Percentiles rank a stretch among this genome's conserved stretches.
Evolutionary conservation across 345 rosid species (phyloP).

Genomic region (Dipteronia dyeriana): DNA sequence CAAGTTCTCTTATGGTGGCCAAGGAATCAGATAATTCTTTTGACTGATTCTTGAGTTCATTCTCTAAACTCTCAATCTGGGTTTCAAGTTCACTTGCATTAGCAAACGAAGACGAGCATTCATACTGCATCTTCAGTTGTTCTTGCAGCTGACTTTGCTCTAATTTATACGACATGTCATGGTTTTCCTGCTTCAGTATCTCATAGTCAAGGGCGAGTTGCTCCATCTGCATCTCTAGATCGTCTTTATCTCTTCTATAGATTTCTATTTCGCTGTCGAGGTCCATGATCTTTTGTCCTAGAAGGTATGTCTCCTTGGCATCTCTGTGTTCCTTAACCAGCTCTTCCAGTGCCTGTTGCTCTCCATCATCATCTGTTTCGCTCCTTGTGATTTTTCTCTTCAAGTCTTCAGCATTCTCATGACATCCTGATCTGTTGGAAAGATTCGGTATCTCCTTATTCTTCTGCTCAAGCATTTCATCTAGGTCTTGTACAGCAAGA

Average conservation of each 20-base stretch:
- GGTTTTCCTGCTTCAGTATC: conserved; percentile 91
- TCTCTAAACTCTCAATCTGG: conserved; percentile 44
- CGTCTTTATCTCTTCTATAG: conserved; percentile 77
- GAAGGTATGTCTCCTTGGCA: conserved; percentile 46
- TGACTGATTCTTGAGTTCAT: conserved; percentile 32
- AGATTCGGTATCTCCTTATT: conserved; percentile 34
- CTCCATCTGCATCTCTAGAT: conserved; percentile 89
- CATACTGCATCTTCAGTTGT: conserved; percentile 72
- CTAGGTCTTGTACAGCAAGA: conserved; percentile 84
- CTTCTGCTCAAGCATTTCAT: conserved; percentile 70
- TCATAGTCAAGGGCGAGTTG: conserved; percentile 96
- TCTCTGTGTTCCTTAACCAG: conserved; percentile 68
- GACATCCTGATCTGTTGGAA: conserved; percentile 30
- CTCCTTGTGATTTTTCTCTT: conserved; percentile 31
- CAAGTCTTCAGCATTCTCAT: conserved; percentile 30
- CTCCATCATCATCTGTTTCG: conserved; percentile 73
- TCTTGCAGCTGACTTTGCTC: conserved; percentile 90
- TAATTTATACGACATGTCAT: conserved; percentile 60
- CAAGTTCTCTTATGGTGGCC: conserved; percentile 33
- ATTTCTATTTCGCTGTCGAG: conserved; percentile 75
- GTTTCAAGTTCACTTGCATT: conserved; percentile 53
- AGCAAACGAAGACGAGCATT: conserved; percentile 54
- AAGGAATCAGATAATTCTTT: conserved; percentile 39
- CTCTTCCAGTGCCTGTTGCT: conserved; percentile 82
- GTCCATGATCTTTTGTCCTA: conserved; percentile 73